phyloP scores from a whole-genome alignment of 1,284 basidiomycete species.

The Stereum hirsutum region DNA sequence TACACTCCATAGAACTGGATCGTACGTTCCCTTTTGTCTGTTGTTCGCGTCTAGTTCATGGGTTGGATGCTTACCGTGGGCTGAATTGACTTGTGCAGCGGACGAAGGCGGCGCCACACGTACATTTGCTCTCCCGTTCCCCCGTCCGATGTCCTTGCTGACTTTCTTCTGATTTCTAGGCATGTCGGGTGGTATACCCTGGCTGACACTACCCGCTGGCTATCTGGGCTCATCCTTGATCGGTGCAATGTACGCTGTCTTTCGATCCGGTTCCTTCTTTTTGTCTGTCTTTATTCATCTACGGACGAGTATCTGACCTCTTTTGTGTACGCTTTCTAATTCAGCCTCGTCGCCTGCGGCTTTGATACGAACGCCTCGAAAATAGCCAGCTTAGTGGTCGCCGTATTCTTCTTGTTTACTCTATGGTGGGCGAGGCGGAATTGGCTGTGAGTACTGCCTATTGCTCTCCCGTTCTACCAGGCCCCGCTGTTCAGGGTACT shows the following conservation, averaged over 20 bases:
- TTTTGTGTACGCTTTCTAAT: too few species aligned
- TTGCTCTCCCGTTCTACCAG: not conserved
- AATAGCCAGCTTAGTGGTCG: constrained; percentile 77
- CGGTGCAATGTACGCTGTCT: constrained; percentile 77
- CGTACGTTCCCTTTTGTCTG: constrained; percentile 34
- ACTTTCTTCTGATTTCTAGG: too few species aligned
- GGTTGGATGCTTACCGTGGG: constrained; percentile 8
- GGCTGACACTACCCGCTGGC: constrained; percentile 82
- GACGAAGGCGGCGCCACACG: constrained; percentile 90
- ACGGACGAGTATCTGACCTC: too few species aligned
- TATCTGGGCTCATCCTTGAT: constrained; percentile 92
- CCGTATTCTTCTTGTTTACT: constrained; percentile 84
- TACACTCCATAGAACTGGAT: constrained; percentile 83
- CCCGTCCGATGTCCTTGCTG: too few species aligned
- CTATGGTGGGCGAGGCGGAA: constrained; percentile 85
- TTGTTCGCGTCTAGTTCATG: constrained; percentile 6
- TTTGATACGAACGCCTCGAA: constrained; percentile 94
- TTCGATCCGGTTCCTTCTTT: too few species aligned
- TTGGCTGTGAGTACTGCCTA: constrained; percentile 51
- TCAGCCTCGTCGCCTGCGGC: constrained; percentile 87
- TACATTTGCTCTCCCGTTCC: too few species aligned
- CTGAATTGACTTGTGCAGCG: constrained; percentile 35
- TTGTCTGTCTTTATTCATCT: too few species aligned
- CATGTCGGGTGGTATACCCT: constrained; percentile 89
- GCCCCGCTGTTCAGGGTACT: not conserved